phyloP scores from a whole-genome alignment of 352 stramenopile genomes.

The Globisporangium carolinianum region DNA sequence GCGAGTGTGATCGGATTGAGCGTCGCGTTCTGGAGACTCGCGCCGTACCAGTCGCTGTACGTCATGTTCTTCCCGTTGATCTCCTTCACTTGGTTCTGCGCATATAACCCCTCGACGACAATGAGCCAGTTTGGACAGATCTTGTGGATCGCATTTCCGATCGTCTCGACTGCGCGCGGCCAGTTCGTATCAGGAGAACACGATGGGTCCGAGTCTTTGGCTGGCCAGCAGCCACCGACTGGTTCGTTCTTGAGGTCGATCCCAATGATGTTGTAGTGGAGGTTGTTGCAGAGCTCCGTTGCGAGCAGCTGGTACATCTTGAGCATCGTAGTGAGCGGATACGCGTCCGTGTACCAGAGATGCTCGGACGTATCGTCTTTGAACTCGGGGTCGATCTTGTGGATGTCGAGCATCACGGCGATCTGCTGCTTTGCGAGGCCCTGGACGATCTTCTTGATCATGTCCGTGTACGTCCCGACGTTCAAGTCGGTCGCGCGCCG shows the following conservation, averaged over 20 bases:
- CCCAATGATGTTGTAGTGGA: slow-evolving; percentile 83
- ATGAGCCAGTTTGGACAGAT: slow-evolving; percentile 78
- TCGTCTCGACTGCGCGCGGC: slow-evolving; percentile 59
- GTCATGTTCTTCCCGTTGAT: slow-evolving; percentile 61
- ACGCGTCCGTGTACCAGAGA: slow-evolving; percentile 64
- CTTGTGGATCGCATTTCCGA: slow-evolving; percentile 51
- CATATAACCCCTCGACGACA: slow-evolving; percentile 57
- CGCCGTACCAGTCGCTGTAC: slow-evolving; percentile 79
- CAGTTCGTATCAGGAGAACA: slow-evolving; percentile 57
- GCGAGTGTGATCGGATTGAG: slow-evolving; percentile 55
- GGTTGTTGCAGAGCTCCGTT: slow-evolving; percentile 54
- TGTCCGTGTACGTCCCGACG: slow-evolving; percentile 68
- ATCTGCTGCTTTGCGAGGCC: slow-evolving; percentile 76
- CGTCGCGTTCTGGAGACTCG: slow-evolving; percentile 72
- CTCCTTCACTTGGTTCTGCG: slow-evolving; percentile 27
- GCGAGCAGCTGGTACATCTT: slow-evolving; percentile 70
- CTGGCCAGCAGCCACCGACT: slow-evolving; percentile 62
- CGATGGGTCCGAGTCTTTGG: slow-evolving; percentile 42
- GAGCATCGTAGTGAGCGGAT: slow-evolving; percentile 43
- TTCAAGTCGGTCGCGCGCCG: slow-evolving; percentile 52
- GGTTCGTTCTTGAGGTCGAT: slow-evolving; percentile 84
- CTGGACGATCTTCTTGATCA: slow-evolving; percentile 83
- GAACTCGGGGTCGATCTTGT: slow-evolving; percentile 78
- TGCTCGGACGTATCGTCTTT: slow-evolving; percentile 63
- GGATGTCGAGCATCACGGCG: slow-evolving; percentile 74